These are phyloP conservation scores for Trifolium subterraneum DNA, from an alignment of 306 rosid genomes.

Conservation along the genomic window DNA sequence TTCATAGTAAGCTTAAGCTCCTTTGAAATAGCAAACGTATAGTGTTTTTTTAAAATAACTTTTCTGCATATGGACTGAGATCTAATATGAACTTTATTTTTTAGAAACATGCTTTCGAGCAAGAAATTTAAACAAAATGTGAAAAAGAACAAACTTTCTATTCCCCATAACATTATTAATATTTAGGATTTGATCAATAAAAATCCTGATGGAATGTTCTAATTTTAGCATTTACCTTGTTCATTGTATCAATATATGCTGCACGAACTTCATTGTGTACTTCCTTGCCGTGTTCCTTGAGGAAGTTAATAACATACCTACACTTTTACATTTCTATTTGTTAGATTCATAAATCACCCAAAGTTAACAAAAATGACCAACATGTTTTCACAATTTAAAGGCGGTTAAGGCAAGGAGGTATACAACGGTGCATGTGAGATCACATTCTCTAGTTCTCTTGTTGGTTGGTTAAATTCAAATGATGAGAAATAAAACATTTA, in stretches of 20 bases:
- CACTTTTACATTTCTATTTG: slow-evolving; percentile 46
- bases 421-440: slow-evolving; percentile 20
- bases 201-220: background rate
- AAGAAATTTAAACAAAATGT: slow-evolving; percentile 16
- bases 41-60: background rate
- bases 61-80: slow-evolving; percentile 19
- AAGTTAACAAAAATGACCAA: slow-evolving; percentile 33
- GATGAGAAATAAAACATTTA: slow-evolving; percentile 21
- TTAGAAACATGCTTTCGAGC: slow-evolving; percentile 12
- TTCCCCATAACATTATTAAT: slow-evolving; percentile 28
- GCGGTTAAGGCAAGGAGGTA: slow-evolving; percentile 22
- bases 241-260: slow-evolving; percentile 94
- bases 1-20: background rate
- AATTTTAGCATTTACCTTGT: slow-evolving; percentile 62
- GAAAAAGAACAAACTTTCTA: slow-evolving; percentile 10
- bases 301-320: slow-evolving; percentile 81
- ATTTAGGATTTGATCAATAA: slow-evolving; percentile 10
- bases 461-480: slow-evolving; percentile 22
- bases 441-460: slow-evolving; percentile 27
- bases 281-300: slow-evolving; percentile 95
- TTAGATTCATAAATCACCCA: slow-evolving; percentile 39
- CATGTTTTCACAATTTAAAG: slow-evolving; percentile 32
- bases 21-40: slow-evolving; percentile 19
- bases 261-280: slow-evolving; percentile 83
- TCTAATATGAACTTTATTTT: slow-evolving; percentile 34